Evolutionary conservation across 495 filamentous ascomycete genomes (phyloP), one percentile per base, ranked within the genome.

Genomic region (Tetracladium setigerum): DNA sequence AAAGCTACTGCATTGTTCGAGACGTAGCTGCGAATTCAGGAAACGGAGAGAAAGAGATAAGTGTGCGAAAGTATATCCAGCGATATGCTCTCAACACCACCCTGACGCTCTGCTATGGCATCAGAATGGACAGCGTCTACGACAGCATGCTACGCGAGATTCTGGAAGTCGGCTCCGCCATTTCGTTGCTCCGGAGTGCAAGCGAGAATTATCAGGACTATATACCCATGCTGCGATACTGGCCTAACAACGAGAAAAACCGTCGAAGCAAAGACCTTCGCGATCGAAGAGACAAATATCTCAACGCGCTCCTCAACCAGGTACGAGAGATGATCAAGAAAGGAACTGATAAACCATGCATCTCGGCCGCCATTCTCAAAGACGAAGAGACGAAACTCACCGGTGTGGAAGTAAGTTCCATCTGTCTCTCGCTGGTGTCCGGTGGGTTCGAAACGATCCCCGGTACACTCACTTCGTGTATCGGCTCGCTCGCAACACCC

Each of bases 361-460:
- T 85, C 19, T 76, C 81, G 52, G 79, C 77, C 2, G 82, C 79
- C 50, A 72, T 82, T 15, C 76, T 82, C 39, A 63, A 74, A 37
- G 81, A 82, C 53, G 73, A 78, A 54, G 79, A 82, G 32, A 75
- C 75, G 3, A 71, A 75, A 50, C 62, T 83, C 17, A 74, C 73
- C 47, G 64, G 66, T 2, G 72, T 74, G 22, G 81, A 84, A 49
- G 58, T 83, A 12, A 73, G 65, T 9, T 69, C 70, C 14, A 82
- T 83, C 45, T 79, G 76, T 53, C 59, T 83, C 51, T 81, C 77
- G 1, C 76, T 83, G 67, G 63, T 83, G 13, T 72, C 68, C 11
- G 80, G 78, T 2, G 81, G 80, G 0, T 68, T 83, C 27, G 80
- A 85, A 47, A 84, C 80, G 0, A 75, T 83, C 19, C 76, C 79